Percentiles rank a stretch among this genome's conserved stretches.
Conservation (phyloP, 306 rosid genomes). For the Pachyrhizus erosus region DNA sequence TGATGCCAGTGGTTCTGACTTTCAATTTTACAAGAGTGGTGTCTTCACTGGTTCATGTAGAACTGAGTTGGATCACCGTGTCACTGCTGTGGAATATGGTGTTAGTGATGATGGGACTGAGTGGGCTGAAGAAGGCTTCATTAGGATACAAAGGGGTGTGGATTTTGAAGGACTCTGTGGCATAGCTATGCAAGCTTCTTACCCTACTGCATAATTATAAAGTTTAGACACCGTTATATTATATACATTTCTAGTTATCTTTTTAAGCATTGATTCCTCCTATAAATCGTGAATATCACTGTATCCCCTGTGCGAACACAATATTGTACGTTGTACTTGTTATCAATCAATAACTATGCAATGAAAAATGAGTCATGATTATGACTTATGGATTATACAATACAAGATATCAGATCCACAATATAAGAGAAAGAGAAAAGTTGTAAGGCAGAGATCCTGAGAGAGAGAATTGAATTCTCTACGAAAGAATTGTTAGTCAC, state of each 20-base stretch:
- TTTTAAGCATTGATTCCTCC: not conserved
- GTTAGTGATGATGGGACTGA: constrained; percentile 43
- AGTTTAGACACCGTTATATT: constrained; percentile 53
- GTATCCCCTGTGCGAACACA: not conserved
- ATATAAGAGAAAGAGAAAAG: not conserved
- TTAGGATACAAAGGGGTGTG: constrained; percentile 52
- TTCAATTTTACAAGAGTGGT: constrained; percentile 50
- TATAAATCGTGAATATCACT: not conserved
- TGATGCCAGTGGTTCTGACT: constrained; percentile 51
- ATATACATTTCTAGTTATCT: too few relatives aligned
- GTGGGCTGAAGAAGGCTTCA: constrained; percentile 63
- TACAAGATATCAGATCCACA: not conserved
- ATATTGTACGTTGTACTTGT: not conserved
- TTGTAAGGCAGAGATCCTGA: not conserved
- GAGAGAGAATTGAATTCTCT: not conserved
- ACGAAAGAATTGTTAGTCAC: not conserved
- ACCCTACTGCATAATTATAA: too few relatives aligned
- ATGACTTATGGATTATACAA: too few relatives aligned
- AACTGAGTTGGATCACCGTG: constrained; percentile 54
- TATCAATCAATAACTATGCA: not conserved
- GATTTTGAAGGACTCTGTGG: constrained; percentile 58
- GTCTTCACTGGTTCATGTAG: constrained; percentile 55
- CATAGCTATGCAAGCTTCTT: too few relatives aligned
- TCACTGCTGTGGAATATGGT: constrained; percentile 56
- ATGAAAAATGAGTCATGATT: too few relatives aligned